Conservation (phyloP, 169 alveolate species). For the Babesia bigemina region DNA sequence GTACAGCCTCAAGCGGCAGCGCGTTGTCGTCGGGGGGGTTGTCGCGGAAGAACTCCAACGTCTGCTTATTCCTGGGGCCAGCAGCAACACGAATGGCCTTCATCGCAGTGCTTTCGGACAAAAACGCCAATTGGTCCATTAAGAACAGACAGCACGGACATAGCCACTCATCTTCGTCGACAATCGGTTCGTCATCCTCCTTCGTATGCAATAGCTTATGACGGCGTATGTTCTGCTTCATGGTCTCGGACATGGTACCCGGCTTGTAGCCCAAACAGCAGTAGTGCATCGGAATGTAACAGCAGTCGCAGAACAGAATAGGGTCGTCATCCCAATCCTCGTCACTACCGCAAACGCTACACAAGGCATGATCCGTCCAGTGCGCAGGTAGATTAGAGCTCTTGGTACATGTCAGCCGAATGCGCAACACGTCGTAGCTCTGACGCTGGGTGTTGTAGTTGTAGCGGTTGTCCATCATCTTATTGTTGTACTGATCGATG, state of each 20-base stretch:
- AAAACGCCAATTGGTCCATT: slow-evolving; percentile 70
- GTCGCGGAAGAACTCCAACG: slow-evolving; percentile 52
- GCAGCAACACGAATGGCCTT: slow-evolving; percentile 69
- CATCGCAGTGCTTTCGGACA: slow-evolving; percentile 71
- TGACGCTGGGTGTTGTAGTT: slow-evolving; percentile 75
- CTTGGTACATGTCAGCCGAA: slow-evolving; percentile 62
- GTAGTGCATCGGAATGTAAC: slow-evolving; percentile 81
- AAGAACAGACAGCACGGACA: slow-evolving; percentile 76
- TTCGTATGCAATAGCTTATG: slow-evolving; percentile 38
- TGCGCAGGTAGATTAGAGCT: slow-evolving; percentile 74
- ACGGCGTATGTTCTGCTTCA: slow-evolving; percentile 47
- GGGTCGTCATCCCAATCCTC: slow-evolving; percentile 86
- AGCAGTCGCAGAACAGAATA: slow-evolving; percentile 79
- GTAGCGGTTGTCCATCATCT: slow-evolving; percentile 75
- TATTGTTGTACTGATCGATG: slow-evolving; percentile 76
- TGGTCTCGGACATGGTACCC: slow-evolving; percentile 60
- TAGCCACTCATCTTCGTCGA: slow-evolving; percentile 80
- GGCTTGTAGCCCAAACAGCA: slow-evolving; percentile 68
- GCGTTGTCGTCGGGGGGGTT: slow-evolving; percentile 20
- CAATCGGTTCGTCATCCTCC: slow-evolving; percentile 53
- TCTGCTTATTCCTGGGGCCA: slow-evolving; percentile 74
- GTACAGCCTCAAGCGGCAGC: slow-evolving; percentile 19
- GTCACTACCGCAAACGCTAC: slow-evolving; percentile 77
- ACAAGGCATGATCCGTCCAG: slow-evolving; percentile 81
- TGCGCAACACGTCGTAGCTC: slow-evolving; percentile 68